Evolutionary conservation across 306 rosid species (phyloP).

Genomic region (Cucurbita maxima): DNA sequence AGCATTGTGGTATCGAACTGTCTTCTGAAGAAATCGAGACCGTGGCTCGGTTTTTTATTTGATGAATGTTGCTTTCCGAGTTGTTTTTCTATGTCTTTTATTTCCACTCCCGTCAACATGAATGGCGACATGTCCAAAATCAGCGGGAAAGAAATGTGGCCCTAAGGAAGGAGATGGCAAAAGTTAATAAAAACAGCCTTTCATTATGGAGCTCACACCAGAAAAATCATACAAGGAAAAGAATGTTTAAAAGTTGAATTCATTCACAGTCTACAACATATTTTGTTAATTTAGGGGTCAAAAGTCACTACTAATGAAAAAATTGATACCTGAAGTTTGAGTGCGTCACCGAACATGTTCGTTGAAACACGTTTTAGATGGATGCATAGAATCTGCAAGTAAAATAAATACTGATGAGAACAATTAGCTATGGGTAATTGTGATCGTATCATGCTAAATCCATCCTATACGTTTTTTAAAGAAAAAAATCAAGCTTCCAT

Average conservation of each 20-base stretch:
- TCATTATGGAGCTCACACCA: not conserved
- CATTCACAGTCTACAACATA: not conserved
- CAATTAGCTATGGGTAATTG: not conserved
- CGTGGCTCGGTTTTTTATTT: slow-evolving; percentile 12
- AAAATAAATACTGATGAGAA: not conserved
- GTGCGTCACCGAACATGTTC: slow-evolving; percentile 39
- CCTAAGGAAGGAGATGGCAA: slow-evolving; percentile 27
- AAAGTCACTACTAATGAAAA: not conserved
- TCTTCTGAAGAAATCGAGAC: slow-evolving; percentile 14
- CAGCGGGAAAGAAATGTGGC: slow-evolving; percentile 67
- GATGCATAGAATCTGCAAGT: slow-evolving; percentile 70
- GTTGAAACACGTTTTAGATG: slow-evolving; percentile 64
- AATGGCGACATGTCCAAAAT: slow-evolving; percentile 50
- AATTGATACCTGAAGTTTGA: slow-evolving; percentile 53
- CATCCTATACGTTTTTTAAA: too few relatives aligned
- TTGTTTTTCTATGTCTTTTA: slow-evolving; percentile 23
- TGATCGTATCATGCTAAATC: too few relatives aligned
- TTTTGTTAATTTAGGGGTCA: not conserved
- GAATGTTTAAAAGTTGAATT: not conserved
- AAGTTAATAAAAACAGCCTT: not conserved
- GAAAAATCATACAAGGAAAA: not conserved
- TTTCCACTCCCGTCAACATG: slow-evolving; percentile 48
- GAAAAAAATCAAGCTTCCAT: too few relatives aligned
- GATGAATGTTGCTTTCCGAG: slow-evolving; percentile 17
- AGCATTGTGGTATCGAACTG: slow-evolving; percentile 20